phyloP scores from a whole-genome alignment of 2,329 filamentous ascomycete species.

The Ampelomyces quisqualis region DNA sequence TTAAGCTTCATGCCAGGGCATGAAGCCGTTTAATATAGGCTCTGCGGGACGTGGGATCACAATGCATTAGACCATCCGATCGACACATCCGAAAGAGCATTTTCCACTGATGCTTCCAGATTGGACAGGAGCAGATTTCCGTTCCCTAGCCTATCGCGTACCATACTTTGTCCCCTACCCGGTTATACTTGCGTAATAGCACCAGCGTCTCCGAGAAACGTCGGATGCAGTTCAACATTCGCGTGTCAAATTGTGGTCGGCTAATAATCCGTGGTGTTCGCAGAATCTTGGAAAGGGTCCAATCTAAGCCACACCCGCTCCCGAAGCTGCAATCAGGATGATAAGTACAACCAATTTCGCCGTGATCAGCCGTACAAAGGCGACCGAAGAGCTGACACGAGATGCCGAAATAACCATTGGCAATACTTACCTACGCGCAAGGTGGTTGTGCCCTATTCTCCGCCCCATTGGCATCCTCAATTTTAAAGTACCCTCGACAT shows the following conservation, averaged over 20 bases:
- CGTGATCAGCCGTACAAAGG: not conserved
- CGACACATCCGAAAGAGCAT: not conserved
- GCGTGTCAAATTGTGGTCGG: not conserved
- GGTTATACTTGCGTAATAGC: not conserved
- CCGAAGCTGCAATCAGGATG: not conserved
- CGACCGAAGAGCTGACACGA: not conserved
- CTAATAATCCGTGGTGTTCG: not conserved
- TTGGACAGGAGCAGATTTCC: too few relatives aligned
- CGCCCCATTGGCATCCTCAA: too few relatives aligned
- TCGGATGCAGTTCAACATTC: not conserved
- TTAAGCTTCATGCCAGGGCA: not conserved
- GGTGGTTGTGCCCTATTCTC: too few relatives aligned
- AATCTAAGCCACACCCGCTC: not conserved
- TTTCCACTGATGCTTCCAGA: not conserved
- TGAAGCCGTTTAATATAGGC: not conserved
- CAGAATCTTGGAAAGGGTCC: not conserved
- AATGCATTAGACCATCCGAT: not conserved
- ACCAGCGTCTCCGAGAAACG: not conserved
- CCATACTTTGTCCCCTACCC: not conserved
- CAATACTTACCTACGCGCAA: too few relatives aligned
- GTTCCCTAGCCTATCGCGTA: too few relatives aligned
- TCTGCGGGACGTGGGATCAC: slow-evolving; percentile 1
- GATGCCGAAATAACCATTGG: too few relatives aligned
- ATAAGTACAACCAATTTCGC: not conserved
- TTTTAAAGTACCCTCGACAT: too few relatives aligned